phyloP scores from a whole-genome alignment of 1,284 basidiomycete species.

The Chondrostereum purpureum region DNA sequence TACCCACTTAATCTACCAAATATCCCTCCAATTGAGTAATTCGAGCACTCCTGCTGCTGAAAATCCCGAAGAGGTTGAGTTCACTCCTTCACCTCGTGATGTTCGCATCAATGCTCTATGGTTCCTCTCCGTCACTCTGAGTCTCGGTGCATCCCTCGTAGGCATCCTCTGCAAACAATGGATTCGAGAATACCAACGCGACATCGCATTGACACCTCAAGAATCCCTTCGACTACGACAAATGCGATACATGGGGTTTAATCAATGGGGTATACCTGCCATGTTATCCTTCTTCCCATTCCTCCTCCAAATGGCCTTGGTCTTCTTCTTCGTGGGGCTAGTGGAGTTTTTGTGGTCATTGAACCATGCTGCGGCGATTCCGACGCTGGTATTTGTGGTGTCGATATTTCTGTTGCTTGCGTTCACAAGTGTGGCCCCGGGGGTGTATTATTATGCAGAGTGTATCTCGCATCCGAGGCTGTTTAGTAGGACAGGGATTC shows the following conservation, averaged over 20 bases:
- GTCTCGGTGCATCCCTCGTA: background rate
- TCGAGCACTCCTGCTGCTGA: background rate
- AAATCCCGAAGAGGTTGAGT: too few species aligned
- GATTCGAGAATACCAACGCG: background rate
- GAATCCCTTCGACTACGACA: background rate
- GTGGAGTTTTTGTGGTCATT: background rate
- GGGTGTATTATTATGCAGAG: too few species aligned
- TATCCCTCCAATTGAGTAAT: background rate
- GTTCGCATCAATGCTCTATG: background rate
- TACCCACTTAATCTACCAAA: background rate
- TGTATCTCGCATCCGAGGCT: too few species aligned
- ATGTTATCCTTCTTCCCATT: conserved; percentile 1
- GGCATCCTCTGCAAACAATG: background rate
- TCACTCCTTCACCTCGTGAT: background rate
- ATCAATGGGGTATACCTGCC: conserved; percentile 20
- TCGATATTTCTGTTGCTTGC: too few species aligned
- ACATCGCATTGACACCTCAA: background rate
- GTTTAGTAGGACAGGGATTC: too few species aligned
- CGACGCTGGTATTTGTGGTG: too few species aligned
- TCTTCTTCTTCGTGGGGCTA: background rate
- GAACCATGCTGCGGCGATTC: too few species aligned
- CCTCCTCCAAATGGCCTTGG: background rate
- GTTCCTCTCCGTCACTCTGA: background rate
- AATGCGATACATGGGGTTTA: background rate
- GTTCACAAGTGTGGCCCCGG: too few species aligned